Evolutionary conservation across 345 rosid species (phyloP), one percentile per base, ranked within the genome.

Genomic region (Salix udensis): DNA sequence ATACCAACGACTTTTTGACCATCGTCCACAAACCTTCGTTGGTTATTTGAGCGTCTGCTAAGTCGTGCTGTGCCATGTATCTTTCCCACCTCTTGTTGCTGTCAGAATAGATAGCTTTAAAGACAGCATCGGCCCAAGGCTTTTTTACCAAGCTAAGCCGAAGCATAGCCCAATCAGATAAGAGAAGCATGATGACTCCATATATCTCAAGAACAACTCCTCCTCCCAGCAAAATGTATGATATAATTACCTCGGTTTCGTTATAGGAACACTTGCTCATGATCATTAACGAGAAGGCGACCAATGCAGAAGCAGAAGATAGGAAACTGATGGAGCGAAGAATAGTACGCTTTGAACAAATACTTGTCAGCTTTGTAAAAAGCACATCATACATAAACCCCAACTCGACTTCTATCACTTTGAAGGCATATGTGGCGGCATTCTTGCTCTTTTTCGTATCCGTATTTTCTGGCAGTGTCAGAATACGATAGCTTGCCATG

Each of bases 341-440:
- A 50, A 18, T 16, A 19, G 19, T 2, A 7, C 58, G 58, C 58
- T 6, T 19, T 19, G n/a, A 50, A 19, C 2, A 1, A 50, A 50
- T n/a, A 19, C 58, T 7, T 1, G 58, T 50, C 58, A 50, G 1
- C 42, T 74, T 78, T 0, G 81, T 78, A 30, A 52, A 78, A 36
- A 78, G 76, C 10, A 74, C 81, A 73, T 73, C 77, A 28, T 40
- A 73, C 76, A 73, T 73, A 10, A 62, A 62, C 4, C 76, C 60
- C 8, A 73, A 46, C 34, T 78, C 81, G 4, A 73, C 40, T 24
- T 67, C 81, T 10, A 76, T 58, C 55, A 78, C 67, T 31, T 42
- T 30, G 73, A 78, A 78, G 12, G 61, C 48, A 19, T 78, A 5
- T n/a, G 48, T 16, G 26, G 81, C 44, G 12, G 77, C 23, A 5